These are phyloP conservation scores for Fusarium luffae DNA, from an alignment of 2,329 filamentous ascomycete species.

Conservation along the genomic window DNA sequence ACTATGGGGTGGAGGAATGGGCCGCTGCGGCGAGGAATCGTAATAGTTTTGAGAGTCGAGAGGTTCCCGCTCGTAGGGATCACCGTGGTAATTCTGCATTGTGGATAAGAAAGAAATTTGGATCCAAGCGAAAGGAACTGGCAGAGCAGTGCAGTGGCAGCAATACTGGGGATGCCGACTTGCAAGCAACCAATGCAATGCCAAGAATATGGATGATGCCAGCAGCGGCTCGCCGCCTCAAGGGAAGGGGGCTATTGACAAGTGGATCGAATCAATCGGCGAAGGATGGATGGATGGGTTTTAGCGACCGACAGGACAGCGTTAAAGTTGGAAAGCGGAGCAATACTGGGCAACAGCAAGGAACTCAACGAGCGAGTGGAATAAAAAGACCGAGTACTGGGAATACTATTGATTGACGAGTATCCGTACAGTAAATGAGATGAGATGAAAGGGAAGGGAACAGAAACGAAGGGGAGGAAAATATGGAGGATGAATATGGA, in stretches of 20 bases:
- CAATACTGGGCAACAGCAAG: slow-evolving; percentile 25
- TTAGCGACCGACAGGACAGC: slow-evolving; percentile 17
- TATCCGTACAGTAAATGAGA: slow-evolving; percentile 12
- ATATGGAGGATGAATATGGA: slow-evolving; percentile 18
- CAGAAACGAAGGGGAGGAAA: neutral
- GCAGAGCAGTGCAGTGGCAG: slow-evolving; percentile 9
- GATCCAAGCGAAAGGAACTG: slow-evolving; percentile 20
- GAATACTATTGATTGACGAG: slow-evolving; percentile 17
- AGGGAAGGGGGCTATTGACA: slow-evolving; percentile 6
- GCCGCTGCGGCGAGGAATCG: slow-evolving; percentile 40
- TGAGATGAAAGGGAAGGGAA: slow-evolving; percentile 13
- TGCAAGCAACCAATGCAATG: slow-evolving; percentile 19
- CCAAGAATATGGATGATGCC: slow-evolving; percentile 34
- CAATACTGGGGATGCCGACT: slow-evolving; percentile 16
- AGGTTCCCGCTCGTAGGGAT: slow-evolving; percentile 52
- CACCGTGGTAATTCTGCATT: slow-evolving; percentile 51
- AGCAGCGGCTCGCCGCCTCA: slow-evolving; percentile 41
- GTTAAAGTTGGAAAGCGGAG: slow-evolving; percentile 11
- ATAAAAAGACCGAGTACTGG: slow-evolving; percentile 26
- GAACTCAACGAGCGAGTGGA: slow-evolving; percentile 30
- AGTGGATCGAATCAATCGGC: slow-evolving; percentile 18
- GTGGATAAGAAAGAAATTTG: slow-evolving; percentile 27
- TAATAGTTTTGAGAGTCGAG: slow-evolving; percentile 46
- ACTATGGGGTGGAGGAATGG: slow-evolving; percentile 37
- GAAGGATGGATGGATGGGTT: slow-evolving; percentile 16